Conservation (phyloP, 768 basidiomycete species). For the Nidula microcarpa region DNA sequence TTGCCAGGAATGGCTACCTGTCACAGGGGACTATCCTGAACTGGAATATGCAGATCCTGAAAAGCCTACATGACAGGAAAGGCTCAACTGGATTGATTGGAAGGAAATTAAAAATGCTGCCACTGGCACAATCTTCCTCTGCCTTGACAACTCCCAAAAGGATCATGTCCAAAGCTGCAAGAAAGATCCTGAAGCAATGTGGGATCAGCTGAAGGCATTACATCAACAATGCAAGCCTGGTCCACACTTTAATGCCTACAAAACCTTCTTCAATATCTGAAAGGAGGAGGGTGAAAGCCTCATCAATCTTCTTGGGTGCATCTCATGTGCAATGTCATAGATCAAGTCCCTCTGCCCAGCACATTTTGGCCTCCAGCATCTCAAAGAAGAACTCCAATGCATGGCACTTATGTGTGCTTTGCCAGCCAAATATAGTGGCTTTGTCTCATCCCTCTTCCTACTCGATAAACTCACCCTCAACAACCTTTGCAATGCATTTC, state of each 20-base stretch:
- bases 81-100: too few relatives aligned
- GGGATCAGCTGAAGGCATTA: background rate
- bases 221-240: background rate
- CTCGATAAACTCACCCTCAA: conserved; percentile 1
- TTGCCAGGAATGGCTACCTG: too few relatives aligned
- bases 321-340: conserved; percentile 1
- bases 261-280: background rate
- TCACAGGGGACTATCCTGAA: too few relatives aligned
- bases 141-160: background rate
- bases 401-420: conserved; percentile 7
- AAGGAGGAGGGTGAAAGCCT: conserved; percentile 2
- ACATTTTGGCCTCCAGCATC: background rate
- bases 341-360: conserved; percentile 1
- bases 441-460: conserved; percentile 6
- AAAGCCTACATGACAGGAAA: too few relatives aligned
- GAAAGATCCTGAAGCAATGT: background rate
- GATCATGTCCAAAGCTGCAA: background rate
- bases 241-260: background rate
- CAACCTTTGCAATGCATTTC: conserved; percentile 4
- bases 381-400: conserved; percentile 3
- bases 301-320: background rate
- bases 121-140: background rate
- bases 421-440: conserved; percentile 3
- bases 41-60: too few relatives aligned
- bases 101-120: too few relatives aligned